Base-by-base conservation (phyloP, 116 monocot species). In the Papilionanthe hybrid region DNA sequence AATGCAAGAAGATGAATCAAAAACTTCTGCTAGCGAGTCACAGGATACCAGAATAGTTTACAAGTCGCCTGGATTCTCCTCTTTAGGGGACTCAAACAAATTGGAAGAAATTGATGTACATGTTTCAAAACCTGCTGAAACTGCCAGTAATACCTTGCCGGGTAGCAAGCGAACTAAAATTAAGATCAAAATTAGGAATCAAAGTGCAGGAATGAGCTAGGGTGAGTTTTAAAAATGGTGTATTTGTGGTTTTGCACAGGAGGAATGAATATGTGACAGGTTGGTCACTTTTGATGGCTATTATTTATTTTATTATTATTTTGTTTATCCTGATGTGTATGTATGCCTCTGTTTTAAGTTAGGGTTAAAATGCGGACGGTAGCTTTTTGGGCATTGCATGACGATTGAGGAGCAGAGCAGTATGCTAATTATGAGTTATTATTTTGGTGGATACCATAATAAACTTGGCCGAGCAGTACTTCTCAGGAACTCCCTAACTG, bases 181-280 rank as follows among this genome's bases (percentile, higher is more conserved):
- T 75, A 75, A 75, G 75, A 47, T 75, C 47, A 75, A 28, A 28
- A 75, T 75, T 8, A 75, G 37, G 15, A 75, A 42, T 19, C 49
- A 49, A 27, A 50, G 75, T 50, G 28, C 25, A 49, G 73, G 44
- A 73, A 10, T 47, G 4, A 75, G 22, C 49, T 75, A 49, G 27
- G 23, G 49, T 22, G 25, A 28, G 9, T 49, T 37, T 49, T 25
- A 4, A 73, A 23, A 73, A 45, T 71, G 29, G 71, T 53, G 53
- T 15, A 53, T 13, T 18, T 2, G 15, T 4, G 53, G 53, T 15
- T 4, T 67, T 37, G 13, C 69, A 5, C 73, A 73, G 73, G 43
- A 43, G n/a, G 7, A 44, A 73, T 19, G 44, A 42, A 43, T 42
- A 17, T 43, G 73, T 8, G 37, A 44, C 42, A 73, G 73, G 73